Evolutionary conservation across 2,329 filamentous ascomycete species (phyloP).

Genomic region (Phoma herbarum): DNA sequence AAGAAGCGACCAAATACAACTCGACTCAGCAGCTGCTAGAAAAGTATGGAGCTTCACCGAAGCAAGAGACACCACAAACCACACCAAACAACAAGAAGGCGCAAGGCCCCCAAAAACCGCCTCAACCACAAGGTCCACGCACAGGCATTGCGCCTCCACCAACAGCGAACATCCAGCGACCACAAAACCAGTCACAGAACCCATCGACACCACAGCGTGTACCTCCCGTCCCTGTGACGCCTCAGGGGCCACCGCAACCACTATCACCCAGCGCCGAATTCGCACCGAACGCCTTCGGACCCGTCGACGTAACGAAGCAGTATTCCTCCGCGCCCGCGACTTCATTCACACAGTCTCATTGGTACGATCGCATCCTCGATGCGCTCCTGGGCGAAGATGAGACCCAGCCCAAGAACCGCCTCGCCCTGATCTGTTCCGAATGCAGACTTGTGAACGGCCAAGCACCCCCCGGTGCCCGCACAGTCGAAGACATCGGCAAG

Average conservation of each 20-base stretch:
- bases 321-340: slow-evolving; percentile 49
- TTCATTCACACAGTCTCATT: slow-evolving; percentile 65
- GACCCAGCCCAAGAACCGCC: slow-evolving; percentile 86
- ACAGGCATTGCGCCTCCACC: slow-evolving; percentile 68
- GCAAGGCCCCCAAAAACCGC: slow-evolving; percentile 43
- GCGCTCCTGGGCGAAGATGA: slow-evolving; percentile 95
- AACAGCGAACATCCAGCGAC: slow-evolving; percentile 69
- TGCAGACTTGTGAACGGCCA: slow-evolving; percentile 95
- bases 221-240: slow-evolving; percentile 25
- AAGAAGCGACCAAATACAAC: slow-evolving; percentile 94
- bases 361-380: slow-evolving; percentile 96
- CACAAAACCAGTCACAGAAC: slow-evolving; percentile 35
- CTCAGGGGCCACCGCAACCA: slow-evolving; percentile 35
- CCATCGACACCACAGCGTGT: slow-evolving; percentile 44
- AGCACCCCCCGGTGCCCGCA: slow-evolving; percentile 84
- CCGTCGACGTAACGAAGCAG: slow-evolving; percentile 39
- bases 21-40: slow-evolving; percentile 91
- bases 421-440: slow-evolving; percentile 81
- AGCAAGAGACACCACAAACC: slow-evolving; percentile 52
- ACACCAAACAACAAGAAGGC: slow-evolving; percentile 40
- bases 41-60: slow-evolving; percentile 79
- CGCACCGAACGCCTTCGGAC: slow-evolving; percentile 73
- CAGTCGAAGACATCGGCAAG: slow-evolving; percentile 78
- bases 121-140: slow-evolving; percentile 49
- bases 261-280: slow-evolving; percentile 66